Conservation (phyloP, 306 rosid genomes). For the Coriaria nepalensis region DNA sequence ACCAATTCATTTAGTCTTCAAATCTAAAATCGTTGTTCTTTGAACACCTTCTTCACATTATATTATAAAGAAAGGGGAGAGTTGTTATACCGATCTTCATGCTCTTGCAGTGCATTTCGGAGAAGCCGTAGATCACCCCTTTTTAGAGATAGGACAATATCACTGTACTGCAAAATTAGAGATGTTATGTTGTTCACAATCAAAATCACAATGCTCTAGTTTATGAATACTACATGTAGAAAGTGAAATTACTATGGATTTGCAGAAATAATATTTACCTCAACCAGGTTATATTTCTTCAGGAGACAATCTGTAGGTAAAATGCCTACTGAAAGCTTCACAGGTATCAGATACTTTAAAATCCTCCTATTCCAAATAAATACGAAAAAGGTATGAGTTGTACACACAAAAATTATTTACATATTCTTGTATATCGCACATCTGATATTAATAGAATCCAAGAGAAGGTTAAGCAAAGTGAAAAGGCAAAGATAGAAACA, state of each 20-base stretch:
- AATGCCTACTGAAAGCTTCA: constrained; percentile 92
- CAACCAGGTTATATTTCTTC: constrained; percentile 61
- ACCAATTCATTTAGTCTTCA: constrained; percentile 3
- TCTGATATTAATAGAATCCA: too few relatives aligned
- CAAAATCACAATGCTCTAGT: too few relatives aligned
- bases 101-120: constrained; percentile 72
- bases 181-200: neutral
- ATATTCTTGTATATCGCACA: too few relatives aligned
- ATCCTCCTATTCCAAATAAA: constrained; percentile 55
- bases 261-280: constrained; percentile 28
- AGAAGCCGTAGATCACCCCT: constrained; percentile 92
- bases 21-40: neutral
- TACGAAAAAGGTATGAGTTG: constrained; percentile 7
- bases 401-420: neutral
- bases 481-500: too few relatives aligned
- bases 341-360: constrained; percentile 85
- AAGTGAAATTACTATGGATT: neutral
- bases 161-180: constrained; percentile 45
- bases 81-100: constrained; percentile 53
- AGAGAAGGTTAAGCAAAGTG: too few relatives aligned
- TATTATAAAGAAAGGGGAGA: neutral
- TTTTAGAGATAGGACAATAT: constrained; percentile 62
- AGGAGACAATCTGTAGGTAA: constrained; percentile 63
- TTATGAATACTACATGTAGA: neutral
- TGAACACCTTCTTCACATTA: constrained; percentile 10